phyloP scores from a whole-genome alignment of 2,329 filamentous ascomycete species.

The Penicillium oxalicum region DNA sequence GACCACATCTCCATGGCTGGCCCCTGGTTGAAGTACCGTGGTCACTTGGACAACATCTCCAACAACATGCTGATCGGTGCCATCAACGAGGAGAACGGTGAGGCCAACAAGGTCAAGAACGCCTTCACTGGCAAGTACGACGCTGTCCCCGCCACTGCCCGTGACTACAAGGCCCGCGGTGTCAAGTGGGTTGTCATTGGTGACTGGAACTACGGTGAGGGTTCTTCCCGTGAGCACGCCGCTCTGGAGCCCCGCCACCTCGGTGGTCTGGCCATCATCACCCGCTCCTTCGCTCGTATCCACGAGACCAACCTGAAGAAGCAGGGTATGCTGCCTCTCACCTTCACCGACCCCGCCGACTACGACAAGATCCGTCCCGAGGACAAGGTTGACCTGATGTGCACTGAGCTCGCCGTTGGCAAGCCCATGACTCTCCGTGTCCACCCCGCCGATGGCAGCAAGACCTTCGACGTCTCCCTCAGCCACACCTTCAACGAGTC shows the following conservation, averaged over 20 bases:
- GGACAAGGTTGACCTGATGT: conserved; percentile 84
- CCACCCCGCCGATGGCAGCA: conserved; percentile 74
- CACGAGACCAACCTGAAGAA: conserved; percentile 99
- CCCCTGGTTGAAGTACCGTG: conserved; percentile 99
- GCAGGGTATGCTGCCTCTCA: conserved; percentile 99
- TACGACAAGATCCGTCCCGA: conserved; percentile 95
- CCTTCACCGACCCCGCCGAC: conserved; percentile 88
- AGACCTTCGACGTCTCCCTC: conserved; percentile 74
- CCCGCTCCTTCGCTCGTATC: conserved; percentile 93
- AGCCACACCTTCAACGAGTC: conserved; percentile 96
- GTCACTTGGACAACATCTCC: conserved; percentile 94
- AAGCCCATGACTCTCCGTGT: conserved; percentile 89
- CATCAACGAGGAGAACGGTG: conserved; percentile 89
- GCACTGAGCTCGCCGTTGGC: conserved; percentile 84
- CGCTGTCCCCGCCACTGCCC: conserved; percentile 85
- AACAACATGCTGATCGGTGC: conserved; percentile 97
- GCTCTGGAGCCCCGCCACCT: conserved; percentile 96
- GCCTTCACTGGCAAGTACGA: conserved; percentile 74
- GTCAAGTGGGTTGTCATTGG: conserved; percentile 96
- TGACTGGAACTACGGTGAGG: conserved; percentile 99
- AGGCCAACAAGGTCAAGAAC: conserved; percentile 98
- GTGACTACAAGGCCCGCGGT: conserved; percentile 97
- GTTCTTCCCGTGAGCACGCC: conserved; percentile 94
- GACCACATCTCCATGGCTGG: conserved; percentile 95
- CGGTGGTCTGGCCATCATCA: conserved; percentile 94